phyloP scores from a whole-genome alignment of 768 basidiomycete species.

The Suillus discolor region DNA sequence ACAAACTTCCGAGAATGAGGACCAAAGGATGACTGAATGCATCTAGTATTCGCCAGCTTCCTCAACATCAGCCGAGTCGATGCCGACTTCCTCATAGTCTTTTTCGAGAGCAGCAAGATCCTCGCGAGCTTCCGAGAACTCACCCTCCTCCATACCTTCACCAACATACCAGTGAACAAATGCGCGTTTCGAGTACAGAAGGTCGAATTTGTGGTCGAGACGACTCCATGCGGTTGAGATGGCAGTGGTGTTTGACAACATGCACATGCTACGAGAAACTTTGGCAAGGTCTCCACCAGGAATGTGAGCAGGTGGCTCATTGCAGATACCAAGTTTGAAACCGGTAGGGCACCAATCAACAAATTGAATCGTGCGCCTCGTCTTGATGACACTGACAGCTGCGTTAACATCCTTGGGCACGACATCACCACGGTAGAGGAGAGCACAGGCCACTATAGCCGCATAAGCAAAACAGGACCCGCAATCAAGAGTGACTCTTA shows the following conservation, averaged over 20 bases:
- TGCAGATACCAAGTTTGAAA: slow-evolving; percentile 80
- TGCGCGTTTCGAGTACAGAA: slow-evolving; percentile 70
- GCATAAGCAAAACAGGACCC: slow-evolving; percentile 2
- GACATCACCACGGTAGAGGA: slow-evolving; percentile 76
- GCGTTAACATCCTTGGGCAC: slow-evolving; percentile 80
- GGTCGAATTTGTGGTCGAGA: slow-evolving; percentile 77
- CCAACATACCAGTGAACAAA: slow-evolving; percentile 69
- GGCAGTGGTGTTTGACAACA: slow-evolving; percentile 75
- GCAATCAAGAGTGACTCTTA: slow-evolving; percentile 26
- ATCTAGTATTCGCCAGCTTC: slow-evolving; percentile 51
- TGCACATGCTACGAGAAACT: slow-evolving; percentile 75
- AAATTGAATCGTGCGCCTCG: slow-evolving; percentile 77
- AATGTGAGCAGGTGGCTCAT: slow-evolving; percentile 74
- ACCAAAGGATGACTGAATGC: slow-evolving; percentile 21
- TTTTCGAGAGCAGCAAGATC: slow-evolving; percentile 99
- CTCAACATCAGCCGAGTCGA: slow-evolving; percentile 52
- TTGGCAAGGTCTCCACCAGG: slow-evolving; percentile 79
- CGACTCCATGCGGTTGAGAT: slow-evolving; percentile 78
- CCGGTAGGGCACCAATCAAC: slow-evolving; percentile 83
- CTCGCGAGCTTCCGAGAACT: slow-evolving; percentile 98
- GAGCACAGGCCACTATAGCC: slow-evolving; percentile 59
- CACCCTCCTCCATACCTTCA: slow-evolving; percentile 88
- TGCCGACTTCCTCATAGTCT: slow-evolving; percentile 87
- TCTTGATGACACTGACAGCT: slow-evolving; percentile 74
- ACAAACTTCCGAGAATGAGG: slow-evolving; percentile 29